Conservation (phyloP, 768 basidiomycete species). For the Serpula lacrymans region DNA sequence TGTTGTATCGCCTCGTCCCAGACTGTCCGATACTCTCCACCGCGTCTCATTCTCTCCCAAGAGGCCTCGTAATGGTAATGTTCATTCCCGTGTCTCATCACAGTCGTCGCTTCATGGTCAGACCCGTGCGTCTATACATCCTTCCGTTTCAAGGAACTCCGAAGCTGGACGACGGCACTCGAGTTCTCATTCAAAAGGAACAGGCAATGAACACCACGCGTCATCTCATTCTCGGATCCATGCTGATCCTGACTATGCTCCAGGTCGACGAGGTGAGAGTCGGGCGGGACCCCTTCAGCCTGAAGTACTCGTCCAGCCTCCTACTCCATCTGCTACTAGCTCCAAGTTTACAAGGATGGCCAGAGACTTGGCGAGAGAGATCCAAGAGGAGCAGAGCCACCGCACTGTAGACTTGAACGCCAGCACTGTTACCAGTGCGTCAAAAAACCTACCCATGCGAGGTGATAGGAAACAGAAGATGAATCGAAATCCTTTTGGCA, state of each 20-base stretch:
- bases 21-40: conserved; percentile 67
- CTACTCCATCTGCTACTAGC: conserved; percentile 52
- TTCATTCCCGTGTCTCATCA: conserved; percentile 25
- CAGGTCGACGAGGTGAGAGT: conserved; percentile 19
- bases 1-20: conserved; percentile 51
- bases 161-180: no score
- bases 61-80: conserved; percentile 59
- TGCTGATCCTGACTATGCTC: conserved; percentile 26
- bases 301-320: conserved; percentile 52
- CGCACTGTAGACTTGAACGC: not conserved
- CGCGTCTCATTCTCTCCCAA: conserved; percentile 72
- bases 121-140: no score
- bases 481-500: conserved; percentile 38
- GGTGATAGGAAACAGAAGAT: no score
- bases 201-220: no score
- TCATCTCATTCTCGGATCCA: no score
- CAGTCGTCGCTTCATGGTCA: conserved; percentile 10
- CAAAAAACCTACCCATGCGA: conserved; percentile 5
- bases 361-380: conserved; percentile 51
- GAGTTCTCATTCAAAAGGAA: no score
- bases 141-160: no score
- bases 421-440: no score
- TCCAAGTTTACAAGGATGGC: conserved; percentile 64
- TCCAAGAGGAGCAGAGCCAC: conserved; percentile 38
- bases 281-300: conserved; percentile 34